These are phyloP conservation scores for Suillus subalutaceus DNA, from an alignment of 768 basidiomycete species.

Conservation along the genomic window DNA sequence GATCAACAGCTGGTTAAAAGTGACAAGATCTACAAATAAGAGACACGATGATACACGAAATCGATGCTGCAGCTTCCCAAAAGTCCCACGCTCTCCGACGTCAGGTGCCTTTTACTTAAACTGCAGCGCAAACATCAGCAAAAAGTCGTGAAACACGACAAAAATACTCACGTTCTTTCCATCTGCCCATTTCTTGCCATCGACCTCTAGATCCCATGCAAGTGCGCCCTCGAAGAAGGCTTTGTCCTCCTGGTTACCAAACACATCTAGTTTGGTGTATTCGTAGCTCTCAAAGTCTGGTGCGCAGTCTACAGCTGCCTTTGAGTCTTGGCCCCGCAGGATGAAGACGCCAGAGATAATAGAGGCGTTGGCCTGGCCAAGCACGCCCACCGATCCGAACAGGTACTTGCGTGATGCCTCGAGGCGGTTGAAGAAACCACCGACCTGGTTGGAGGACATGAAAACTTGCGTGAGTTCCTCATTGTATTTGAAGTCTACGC, in stretches of 20 bases:
- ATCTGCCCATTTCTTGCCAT: constrained; percentile 90
- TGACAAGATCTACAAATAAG: constrained; percentile 8
- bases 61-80: constrained; percentile 1
- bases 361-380: constrained; percentile 78
- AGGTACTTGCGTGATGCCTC: constrained; percentile 97
- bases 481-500: constrained; percentile 97
- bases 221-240: constrained; percentile 90
- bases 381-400: constrained; percentile 91
- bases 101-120: constrained; percentile 31
- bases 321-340: constrained; percentile 74
- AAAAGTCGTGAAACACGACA: not conserved
- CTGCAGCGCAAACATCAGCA: constrained; percentile 18
- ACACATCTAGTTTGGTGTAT: constrained; percentile 76
- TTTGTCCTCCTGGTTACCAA: constrained; percentile 70
- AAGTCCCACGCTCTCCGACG: constrained; percentile 1
- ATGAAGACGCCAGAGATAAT: constrained; percentile 84
- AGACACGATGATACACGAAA: constrained; percentile 5
- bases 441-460: constrained; percentile 94
- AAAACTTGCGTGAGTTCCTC: constrained; percentile 88
- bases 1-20: not conserved
- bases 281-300: constrained; percentile 92
- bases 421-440: constrained; percentile 96
- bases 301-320: constrained; percentile 74
- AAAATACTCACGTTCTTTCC: constrained; percentile 77
- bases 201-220: constrained; percentile 91